Evolutionary conservation across 2,329 filamentous ascomycete species (phyloP), one percentile per base, ranked within the genome.

Genomic region (Venturia nashicola): DNA sequence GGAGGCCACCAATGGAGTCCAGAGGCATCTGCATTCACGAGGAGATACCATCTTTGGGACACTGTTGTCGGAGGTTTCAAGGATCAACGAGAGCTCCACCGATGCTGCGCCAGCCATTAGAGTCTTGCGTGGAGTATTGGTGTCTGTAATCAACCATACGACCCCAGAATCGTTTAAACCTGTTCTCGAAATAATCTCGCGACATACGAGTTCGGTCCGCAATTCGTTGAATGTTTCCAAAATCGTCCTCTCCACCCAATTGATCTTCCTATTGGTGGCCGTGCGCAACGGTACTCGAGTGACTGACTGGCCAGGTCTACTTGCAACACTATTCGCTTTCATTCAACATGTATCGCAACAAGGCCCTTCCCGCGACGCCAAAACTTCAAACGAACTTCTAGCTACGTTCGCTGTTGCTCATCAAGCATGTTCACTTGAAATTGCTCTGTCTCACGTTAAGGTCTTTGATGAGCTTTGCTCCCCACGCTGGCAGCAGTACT

Each of bases 211-310:
- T 9, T 32, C 20, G 14, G n/a, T 32, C 16, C 18, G 12, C 18
- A 36, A 48, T 34, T 27, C 39, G 6, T 23, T 20, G n/a, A 62
- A 6, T 32, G 20, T 46, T 5, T 40, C 27, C 18, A 20, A n/a
- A 27, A 20, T 61, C 11, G 20, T 61, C 12, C 39, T 65, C 18
- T 54, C 63, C 6, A 69, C 73, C 23, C 72, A 73, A 23, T 77
- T 93, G 18, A 76, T 96, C 5, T 88, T 89, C 39, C 82, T 87
- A 1, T 76, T 88, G 54, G 80, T 84, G n/a, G 87, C 88, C 48
- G 91, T 94, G n/a, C 84, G 93, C 55, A 91, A 88, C 72, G 94
- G 91, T 16, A 81, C 81, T 48, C 83, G 93, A 67, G 80, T 97
- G 40, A 78, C 75, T 12, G 79, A 88, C 67, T 99, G 94, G 94